These are phyloP conservation scores for Lentinula sp. DNA, from an alignment of 768 basidiomycete species.

Conservation along the genomic window DNA sequence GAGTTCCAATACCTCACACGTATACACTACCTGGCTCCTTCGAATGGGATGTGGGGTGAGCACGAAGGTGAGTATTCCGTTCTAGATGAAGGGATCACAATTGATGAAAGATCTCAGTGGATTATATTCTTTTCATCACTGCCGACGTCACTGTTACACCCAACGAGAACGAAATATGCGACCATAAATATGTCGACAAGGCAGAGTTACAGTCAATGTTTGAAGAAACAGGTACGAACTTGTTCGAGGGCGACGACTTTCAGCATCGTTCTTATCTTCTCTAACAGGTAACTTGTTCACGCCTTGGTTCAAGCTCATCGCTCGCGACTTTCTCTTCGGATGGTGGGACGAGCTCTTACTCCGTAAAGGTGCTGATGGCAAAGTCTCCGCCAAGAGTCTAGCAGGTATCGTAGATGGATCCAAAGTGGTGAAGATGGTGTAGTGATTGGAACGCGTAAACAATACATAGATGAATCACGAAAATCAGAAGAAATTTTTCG, in stretches of 20 bases:
- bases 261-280: not conserved
- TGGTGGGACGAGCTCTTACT: slow-evolving; percentile 94
- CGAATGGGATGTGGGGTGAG: slow-evolving; percentile 92
- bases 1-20: slow-evolving; percentile 91
- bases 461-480: slow-evolving; percentile 23
- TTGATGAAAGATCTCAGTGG: slow-evolving; percentile 51
- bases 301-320: slow-evolving; percentile 99
- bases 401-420: slow-evolving; percentile 63
- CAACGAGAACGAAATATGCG: slow-evolving; percentile 89
- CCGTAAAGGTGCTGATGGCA: slow-evolving; percentile 50
- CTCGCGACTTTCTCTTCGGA: slow-evolving; percentile 91
- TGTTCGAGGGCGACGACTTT: not conserved
- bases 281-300: slow-evolving; percentile 79
- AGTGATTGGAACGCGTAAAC: not conserved
- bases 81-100: not conserved
- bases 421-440: slow-evolving; percentile 63
- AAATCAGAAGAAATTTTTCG: not conserved
- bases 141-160: slow-evolving; percentile 77
- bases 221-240: slow-evolving; percentile 55
- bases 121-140: slow-evolving; percentile 95
- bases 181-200: slow-evolving; percentile 87
- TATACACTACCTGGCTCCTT: slow-evolving; percentile 97
- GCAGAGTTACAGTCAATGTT: slow-evolving; percentile 91
- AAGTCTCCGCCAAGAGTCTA: slow-evolving; percentile 58
- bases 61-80: slow-evolving; percentile 71